phyloP scores from a whole-genome alignment of 768 basidiomycete species.

The Tubosaeta brunneosetosa region DNA sequence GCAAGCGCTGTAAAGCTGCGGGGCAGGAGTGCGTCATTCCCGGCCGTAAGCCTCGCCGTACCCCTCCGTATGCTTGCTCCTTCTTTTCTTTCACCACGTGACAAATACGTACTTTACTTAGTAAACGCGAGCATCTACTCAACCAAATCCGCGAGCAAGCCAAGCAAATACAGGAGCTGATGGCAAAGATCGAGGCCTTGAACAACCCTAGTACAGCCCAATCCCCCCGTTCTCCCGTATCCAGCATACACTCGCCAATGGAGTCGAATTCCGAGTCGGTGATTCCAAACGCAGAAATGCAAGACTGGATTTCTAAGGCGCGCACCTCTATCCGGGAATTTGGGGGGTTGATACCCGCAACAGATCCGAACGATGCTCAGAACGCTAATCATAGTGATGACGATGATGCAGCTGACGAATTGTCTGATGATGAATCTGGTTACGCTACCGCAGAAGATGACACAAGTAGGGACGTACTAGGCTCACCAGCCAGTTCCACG shows the following conservation, averaged over 20 bases:
- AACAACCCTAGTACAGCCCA: constrained; percentile 31
- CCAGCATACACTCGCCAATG: constrained; percentile 26
- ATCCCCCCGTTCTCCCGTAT: constrained; percentile 34
- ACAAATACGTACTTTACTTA: constrained; percentile 24
- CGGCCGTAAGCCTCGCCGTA: constrained; percentile 76
- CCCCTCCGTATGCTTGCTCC: constrained; percentile 59
- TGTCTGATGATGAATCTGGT: constrained; percentile 36
- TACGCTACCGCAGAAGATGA: constrained; percentile 23
- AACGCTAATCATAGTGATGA: constrained; percentile 33
- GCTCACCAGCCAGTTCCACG: constrained; percentile 30
- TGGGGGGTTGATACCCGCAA: constrained; percentile 60
- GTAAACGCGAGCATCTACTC: constrained; percentile 78
- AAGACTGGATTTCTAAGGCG: constrained; percentile 76
- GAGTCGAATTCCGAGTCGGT: constrained; percentile 23
- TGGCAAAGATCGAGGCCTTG: constrained; percentile 58
- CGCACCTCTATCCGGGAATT: constrained; percentile 65
- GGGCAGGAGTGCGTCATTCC: constrained; percentile 74
- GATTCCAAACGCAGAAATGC: constrained; percentile 51
- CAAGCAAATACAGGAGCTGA: constrained; percentile 63
- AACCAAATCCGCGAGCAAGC: constrained; percentile 74
- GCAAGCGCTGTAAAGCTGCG: constrained; percentile 68
- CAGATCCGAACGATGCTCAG: constrained; percentile 51
- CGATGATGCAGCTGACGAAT: constrained; percentile 30
- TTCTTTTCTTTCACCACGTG: neutral
- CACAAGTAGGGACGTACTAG: constrained; percentile 15